Percentiles rank a stretch among this genome's conserved stretches.
phyloP scores from a whole-genome alignment of 2,329 filamentous ascomycete genomes.

The Sporothrix sp. region DNA sequence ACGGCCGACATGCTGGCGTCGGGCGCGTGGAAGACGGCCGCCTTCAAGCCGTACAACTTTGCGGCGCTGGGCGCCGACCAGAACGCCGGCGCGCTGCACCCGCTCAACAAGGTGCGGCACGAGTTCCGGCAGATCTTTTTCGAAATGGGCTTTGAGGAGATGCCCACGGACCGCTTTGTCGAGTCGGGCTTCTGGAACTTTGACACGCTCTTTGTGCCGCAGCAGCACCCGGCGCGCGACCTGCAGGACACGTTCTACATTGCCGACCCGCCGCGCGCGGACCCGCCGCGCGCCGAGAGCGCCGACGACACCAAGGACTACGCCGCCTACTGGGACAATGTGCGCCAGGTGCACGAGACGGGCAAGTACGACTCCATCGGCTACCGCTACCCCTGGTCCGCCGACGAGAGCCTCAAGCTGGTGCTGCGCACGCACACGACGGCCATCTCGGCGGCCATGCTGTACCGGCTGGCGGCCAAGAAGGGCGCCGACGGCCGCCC shows the following conservation, averaged over 20 bases:
- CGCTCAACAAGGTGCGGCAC: constrained; percentile 86
- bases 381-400: constrained; percentile 90
- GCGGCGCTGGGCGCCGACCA: constrained; percentile 50
- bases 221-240: constrained; percentile 95
- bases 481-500: constrained; percentile 61
- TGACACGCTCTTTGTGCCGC: constrained; percentile 89
- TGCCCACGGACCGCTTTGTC: constrained; percentile 88
- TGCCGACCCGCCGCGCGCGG: constrained; percentile 72
- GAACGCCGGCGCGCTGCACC: constrained; percentile 51
- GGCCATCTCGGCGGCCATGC: constrained; percentile 78
- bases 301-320: constrained; percentile 55
- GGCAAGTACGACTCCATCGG: constrained; percentile 93
- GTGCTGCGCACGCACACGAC: constrained; percentile 96
- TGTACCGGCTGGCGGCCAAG: constrained; percentile 71
- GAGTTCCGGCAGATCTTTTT: constrained; percentile 99
- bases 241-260: constrained; percentile 97
- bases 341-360: constrained; percentile 76
- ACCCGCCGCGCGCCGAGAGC: constrained; percentile 50
- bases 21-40: constrained; percentile 84
- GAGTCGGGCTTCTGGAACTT: constrained; percentile 99
- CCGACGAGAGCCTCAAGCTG: constrained; percentile 74
- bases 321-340: constrained; percentile 78
- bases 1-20: constrained; percentile 84
- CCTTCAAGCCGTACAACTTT: constrained; percentile 60
- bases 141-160: constrained; percentile 97